Base-by-base conservation (phyloP, 1,284 basidiomycete genomes). In the Cryptococcus hybrid region DNA sequence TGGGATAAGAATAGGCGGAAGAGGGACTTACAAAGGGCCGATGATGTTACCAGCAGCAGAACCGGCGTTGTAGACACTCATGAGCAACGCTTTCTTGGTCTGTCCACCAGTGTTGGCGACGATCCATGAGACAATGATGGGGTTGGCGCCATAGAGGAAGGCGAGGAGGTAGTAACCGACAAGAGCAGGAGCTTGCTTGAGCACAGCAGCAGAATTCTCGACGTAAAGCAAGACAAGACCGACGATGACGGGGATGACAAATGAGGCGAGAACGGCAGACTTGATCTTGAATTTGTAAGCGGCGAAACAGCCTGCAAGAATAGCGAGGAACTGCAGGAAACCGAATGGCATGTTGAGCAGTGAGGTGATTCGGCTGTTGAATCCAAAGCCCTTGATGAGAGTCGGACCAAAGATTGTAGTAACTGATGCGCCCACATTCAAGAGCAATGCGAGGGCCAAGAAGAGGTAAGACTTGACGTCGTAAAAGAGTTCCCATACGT, bases 281-380 rank as follows among this genome's bases (percentile, higher is more conserved):
- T 79, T 79, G 58, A 59, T 58, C 51, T 60, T 62, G 62, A 67
- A 71, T 42, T 64, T 64, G 40, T 65, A 61, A 11, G 71, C 76
- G 9, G 62, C 63, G 57, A 64, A 77, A 12, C 69, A 71, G 0
- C 67, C 66, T 35, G 50, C 40, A 30, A 77, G 36, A 55, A 77
- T 78, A 55, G 60, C 59, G 30, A 69, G 13, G 34, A 73, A 55
- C 57, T 78, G 78, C 1, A 77, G 58, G 18, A 60, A 57, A 42
- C 78, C 78, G 57, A 78, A 78, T 0, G 76, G 76, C 64, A 77
- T 78, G 70, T 78, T 79, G 61, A 80, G 72, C 9, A 80, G 65
- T 2, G 71, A 62, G 12, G 70, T 65, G 38, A 65, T 61, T 58
- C 47, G 65, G 36, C 58, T 60, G 61, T 64, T 65, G 63, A 75